Evolutionary conservation across 805 yeast genomes (phyloP).

Genomic region (Candida michaelii): DNA sequence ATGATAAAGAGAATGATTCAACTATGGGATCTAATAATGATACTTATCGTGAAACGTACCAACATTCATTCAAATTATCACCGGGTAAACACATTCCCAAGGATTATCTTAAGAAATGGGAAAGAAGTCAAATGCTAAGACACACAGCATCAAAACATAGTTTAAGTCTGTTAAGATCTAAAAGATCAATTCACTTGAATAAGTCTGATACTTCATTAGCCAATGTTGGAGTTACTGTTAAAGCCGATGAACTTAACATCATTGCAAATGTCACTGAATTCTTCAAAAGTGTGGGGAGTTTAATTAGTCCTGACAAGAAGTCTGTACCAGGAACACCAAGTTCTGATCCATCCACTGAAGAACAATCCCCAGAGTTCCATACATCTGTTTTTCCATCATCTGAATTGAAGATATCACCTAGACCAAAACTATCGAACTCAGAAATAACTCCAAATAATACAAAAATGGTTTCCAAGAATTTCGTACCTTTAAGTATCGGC

Average conservation of each 20-base stretch:
- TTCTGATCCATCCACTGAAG: too few relatives aligned
- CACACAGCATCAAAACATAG: slow-evolving; percentile 15
- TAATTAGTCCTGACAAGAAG: slow-evolving; percentile 3
- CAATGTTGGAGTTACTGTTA: not conserved
- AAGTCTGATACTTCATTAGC: not conserved
- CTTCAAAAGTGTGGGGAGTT: slow-evolving; percentile 10
- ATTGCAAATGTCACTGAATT: slow-evolving; percentile 8
- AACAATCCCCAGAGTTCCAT: too few relatives aligned
- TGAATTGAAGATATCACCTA: not conserved
- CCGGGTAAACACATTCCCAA: slow-evolving; percentile 17
- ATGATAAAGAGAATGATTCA: slow-evolving; percentile 1
- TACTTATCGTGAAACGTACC: slow-evolving; percentile 6
- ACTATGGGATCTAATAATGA: not conserved
- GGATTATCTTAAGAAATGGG: slow-evolving; percentile 18
- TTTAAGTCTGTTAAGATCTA: slow-evolving; percentile 8
- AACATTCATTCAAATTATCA: slow-evolving; percentile 14
- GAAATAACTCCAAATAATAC: not conserved
- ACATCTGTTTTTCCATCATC: not conserved
- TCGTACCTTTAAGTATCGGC: not conserved
- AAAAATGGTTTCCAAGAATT: not conserved
- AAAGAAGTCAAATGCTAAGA: slow-evolving; percentile 20
- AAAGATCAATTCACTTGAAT: slow-evolving; percentile 7
- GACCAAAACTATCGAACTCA: not conserved
- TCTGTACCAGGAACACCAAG: not conserved
- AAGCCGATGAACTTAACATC: not conserved